Percentiles rank a stretch among this genome's conserved stretches.
These are phyloP conservation scores for Zygotorulaspora sp. DNA, from an alignment of 805 yeast genomes.

Conservation along the genomic window DNA sequence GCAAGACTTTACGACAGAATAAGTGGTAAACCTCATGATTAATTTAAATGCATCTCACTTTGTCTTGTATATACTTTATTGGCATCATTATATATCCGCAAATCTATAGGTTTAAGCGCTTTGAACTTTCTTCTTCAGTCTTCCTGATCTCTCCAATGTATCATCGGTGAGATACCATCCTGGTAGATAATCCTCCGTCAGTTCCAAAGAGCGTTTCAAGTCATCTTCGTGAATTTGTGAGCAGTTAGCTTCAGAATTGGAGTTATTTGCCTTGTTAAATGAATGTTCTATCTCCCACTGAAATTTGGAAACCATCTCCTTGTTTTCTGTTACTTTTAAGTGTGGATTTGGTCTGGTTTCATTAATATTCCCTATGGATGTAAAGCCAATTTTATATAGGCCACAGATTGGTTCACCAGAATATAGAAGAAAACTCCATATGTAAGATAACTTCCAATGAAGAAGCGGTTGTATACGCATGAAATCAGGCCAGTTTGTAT, in stretches of 20 bases:
- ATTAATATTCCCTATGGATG: slow-evolving; percentile 78
- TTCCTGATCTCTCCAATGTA: slow-evolving; percentile 33
- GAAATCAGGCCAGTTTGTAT: slow-evolving; percentile 88
- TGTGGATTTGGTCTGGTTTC: slow-evolving; percentile 72
- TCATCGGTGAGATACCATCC: slow-evolving; percentile 36
- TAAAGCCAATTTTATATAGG: slow-evolving; percentile 78
- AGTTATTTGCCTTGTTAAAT: slow-evolving; percentile 9
- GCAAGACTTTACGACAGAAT: slow-evolving; percentile 47
- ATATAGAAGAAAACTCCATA: slow-evolving; percentile 76
- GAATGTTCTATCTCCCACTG: slow-evolving; percentile 29
- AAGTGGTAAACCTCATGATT: slow-evolving; percentile 44
- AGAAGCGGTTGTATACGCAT: slow-evolving; percentile 81
- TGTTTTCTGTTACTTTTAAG: slow-evolving; percentile 26
- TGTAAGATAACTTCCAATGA: slow-evolving; percentile 77
- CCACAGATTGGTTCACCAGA: slow-evolving; percentile 63
- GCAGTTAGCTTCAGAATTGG: slow-evolving; percentile 6
- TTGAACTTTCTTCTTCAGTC: slow-evolving; percentile 16
- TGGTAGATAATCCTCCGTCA: slow-evolving; percentile 21
- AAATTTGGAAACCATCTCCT: slow-evolving; percentile 11
- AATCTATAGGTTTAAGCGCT: neutral
- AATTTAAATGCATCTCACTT: no score
- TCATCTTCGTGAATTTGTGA: slow-evolving; percentile 15
- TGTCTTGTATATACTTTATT: slow-evolving; percentile 11
- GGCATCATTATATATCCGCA: neutral
- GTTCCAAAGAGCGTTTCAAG: slow-evolving; percentile 5